Conservation (phyloP, 768 basidiomycete species). For the Leccinum pellstonianum region DNA sequence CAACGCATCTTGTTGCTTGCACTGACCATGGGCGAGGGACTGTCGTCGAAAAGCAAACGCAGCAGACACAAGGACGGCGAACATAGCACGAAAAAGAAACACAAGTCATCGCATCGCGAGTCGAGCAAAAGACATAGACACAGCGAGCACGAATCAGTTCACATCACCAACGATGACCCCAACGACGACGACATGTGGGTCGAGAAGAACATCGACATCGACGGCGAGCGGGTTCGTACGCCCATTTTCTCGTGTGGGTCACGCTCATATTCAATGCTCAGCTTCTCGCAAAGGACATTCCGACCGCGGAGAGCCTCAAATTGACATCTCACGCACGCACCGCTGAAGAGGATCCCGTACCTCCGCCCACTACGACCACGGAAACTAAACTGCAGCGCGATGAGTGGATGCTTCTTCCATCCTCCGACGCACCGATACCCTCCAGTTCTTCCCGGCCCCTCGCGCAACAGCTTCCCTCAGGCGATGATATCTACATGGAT, state of each 20-base stretch:
- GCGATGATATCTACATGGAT: conserved; percentile 59
- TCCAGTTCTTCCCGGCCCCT: conserved; percentile 32
- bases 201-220: conserved; percentile 82
- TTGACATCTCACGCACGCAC: conserved; percentile 59
- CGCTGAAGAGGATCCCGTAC: conserved; percentile 42
- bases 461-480: conserved; percentile 26
- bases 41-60: conserved; percentile 28
- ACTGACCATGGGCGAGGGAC: conserved; percentile 24
- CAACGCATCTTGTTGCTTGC: not conserved
- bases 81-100: conserved; percentile 54
- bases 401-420: conserved; percentile 83
- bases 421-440: conserved; percentile 28
- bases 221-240: conserved; percentile 64
- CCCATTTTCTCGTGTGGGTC: not conserved
- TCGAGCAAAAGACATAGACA: conserved; percentile 37
- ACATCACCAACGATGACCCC: conserved; percentile 68
- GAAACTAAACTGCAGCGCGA: conserved; percentile 64
- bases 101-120: conserved; percentile 44
- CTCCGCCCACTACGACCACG: conserved; percentile 46
- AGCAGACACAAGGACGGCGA: conserved; percentile 41
- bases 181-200: conserved; percentile 80
- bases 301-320: conserved; percentile 69
- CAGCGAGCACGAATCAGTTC: conserved; percentile 34
- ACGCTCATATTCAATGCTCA: conserved; percentile 27
- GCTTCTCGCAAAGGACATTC: conserved; percentile 72